Evolutionary conservation across 768 basidiomycete species (phyloP), one percentile per base, ranked within the genome.

Genomic region (Lactarius psammicola): DNA sequence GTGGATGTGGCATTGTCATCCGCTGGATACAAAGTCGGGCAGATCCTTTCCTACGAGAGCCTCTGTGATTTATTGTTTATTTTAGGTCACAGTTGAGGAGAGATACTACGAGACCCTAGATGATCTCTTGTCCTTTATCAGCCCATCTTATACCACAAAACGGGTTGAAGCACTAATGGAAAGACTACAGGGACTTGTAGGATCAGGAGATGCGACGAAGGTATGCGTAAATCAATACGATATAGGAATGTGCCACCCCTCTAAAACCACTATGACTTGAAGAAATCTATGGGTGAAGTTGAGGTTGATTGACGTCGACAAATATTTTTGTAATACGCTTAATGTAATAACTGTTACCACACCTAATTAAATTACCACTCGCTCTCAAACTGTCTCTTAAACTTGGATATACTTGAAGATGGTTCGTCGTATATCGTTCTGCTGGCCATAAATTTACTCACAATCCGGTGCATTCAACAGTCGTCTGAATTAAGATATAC

Each of bases 401-500:
- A 36, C 15, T 38, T 38, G 1, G 10, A 34, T 11, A 23, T 23
- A 46, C n/a, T 63, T 63, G 28, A 31, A 65, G 44, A 64, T 62
- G 67, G 68, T 67, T 44, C 42, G 67, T 69, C 72, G 60, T 71
- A 65, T 53, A 60, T 66, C 20, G 63, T 54, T 66, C 28, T 34
- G 49, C 26, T n/a, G 23, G 36, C 61, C 53, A 31, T 23, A 26
- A n/a, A 28, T 49, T 23, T 26, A 42, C 30, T 64, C 40, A 64
- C 26, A n/a, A 20, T n/a, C 11, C 38, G 53, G 20, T 10, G 44
- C 40, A 33, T 56, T 55, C 64, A 9, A 62, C 72, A 93, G 91
- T 90, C 91, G 59, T 95, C 92, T 46, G 95, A 98, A 77, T 82
- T 97, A 5, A 83, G 95, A 72, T 97, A 98, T 74, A 98, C 95